Percentiles rank a stretch among this genome's conserved stretches.
phyloP scores from a whole-genome alignment of 2,329 filamentous ascomycete genomes.

The Apiospora rasikravindrae region DNA sequence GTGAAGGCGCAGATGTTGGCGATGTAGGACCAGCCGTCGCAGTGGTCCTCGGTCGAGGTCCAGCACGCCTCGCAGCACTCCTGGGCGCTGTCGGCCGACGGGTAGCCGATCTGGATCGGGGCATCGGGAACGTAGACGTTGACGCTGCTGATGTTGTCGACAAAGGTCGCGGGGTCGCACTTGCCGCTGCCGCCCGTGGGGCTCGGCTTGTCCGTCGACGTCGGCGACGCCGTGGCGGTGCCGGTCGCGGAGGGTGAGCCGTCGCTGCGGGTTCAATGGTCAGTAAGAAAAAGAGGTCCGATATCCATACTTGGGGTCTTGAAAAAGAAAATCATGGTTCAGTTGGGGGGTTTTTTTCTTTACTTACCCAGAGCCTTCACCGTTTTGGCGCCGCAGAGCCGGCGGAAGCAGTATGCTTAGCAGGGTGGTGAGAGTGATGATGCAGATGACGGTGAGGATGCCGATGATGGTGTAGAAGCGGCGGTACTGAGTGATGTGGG shows the following conservation, averaged over 20 bases:
- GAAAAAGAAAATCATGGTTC: neutral
- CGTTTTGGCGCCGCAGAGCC: neutral
- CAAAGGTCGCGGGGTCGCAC: neutral
- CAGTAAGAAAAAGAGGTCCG: neutral
- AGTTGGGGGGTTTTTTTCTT: neutral
- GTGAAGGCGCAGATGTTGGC: neutral
- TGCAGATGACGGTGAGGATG: neutral
- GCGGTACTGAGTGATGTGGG: slow-evolving; percentile 3
- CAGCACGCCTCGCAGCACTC: slow-evolving; percentile 5
- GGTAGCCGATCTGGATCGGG: neutral
- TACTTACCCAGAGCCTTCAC: neutral
- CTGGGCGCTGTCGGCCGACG: neutral
- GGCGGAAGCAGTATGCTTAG: neutral
- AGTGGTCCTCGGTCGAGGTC: neutral
- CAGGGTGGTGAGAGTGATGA: neutral
- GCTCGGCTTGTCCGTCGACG: neutral
- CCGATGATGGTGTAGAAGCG: slow-evolving; percentile 16
- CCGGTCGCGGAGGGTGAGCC: neutral
- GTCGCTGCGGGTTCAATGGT: neutral
- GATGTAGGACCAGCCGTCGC: slow-evolving; percentile 15
- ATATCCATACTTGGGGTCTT: too few relatives aligned
- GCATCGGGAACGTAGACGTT: neutral
- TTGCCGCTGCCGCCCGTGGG: neutral
- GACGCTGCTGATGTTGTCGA: neutral
- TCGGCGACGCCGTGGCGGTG: neutral